Percentiles rank a stretch among this genome's conserved stretches.
phyloP scores from a whole-genome alignment of 2,329 filamentous ascomycete genomes.

The Colletotrichum paranaense region DNA sequence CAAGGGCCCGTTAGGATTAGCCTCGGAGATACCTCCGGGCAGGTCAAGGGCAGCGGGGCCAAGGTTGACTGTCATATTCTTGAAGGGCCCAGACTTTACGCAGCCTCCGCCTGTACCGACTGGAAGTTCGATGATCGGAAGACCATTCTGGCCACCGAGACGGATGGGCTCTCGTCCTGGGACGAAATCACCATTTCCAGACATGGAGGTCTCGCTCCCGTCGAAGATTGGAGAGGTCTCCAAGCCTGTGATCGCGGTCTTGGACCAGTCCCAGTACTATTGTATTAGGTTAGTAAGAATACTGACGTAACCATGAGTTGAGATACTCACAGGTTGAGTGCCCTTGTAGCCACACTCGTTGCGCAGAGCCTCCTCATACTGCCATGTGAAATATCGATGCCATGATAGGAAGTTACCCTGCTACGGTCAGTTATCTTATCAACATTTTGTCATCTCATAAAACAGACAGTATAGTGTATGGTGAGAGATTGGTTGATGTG shows the following conservation, averaged over 20 bases:
- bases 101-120: slow-evolving; percentile 67
- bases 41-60: slow-evolving; percentile 49
- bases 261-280: slow-evolving; percentile 43
- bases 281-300: slow-evolving; percentile 6
- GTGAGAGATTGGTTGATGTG: slow-evolving; percentile 59
- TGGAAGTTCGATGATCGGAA: slow-evolving; percentile 47
- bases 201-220: slow-evolving; percentile 57
- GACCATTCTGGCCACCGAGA: slow-evolving; percentile 41
- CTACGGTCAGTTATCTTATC: slow-evolving; percentile 10
- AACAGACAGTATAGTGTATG: slow-evolving; percentile 54
- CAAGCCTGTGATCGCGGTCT: slow-evolving; percentile 45
- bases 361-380: slow-evolving; percentile 38
- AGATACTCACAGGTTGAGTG: slow-evolving; percentile 47
- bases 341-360: slow-evolving; percentile 51
- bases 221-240: slow-evolving; percentile 59
- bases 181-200: slow-evolving; percentile 54
- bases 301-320: background rate
- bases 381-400: slow-evolving; percentile 47
- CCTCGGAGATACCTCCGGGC: slow-evolving; percentile 39
- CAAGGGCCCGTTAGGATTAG: slow-evolving; percentile 41
- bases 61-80: slow-evolving; percentile 52
- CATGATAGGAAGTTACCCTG: slow-evolving; percentile 43
- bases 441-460: background rate
- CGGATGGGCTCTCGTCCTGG: slow-evolving; percentile 39
- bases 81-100: slow-evolving; percentile 62